Evolutionary conservation across 2,329 filamentous ascomycete species (phyloP).

Genomic region (Penicillium sp.): DNA sequence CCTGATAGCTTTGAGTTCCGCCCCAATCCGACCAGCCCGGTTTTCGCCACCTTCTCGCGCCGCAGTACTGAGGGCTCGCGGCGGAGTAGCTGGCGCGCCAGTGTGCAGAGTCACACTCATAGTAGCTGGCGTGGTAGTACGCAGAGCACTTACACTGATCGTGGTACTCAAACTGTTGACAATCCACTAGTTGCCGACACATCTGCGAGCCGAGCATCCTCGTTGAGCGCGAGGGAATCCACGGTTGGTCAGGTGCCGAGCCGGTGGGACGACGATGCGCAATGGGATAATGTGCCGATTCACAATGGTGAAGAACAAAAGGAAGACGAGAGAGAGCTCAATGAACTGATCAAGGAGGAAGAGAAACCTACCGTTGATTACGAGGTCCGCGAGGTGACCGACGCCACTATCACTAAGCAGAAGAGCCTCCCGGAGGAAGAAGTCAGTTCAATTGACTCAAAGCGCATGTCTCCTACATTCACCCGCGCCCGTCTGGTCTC

Average conservation of each 20-base stretch:
- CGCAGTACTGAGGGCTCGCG: conserved; percentile 64
- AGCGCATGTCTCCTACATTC: conserved; percentile 61
- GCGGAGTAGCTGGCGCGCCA: conserved; percentile 61
- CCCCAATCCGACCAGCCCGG: conserved; percentile 68
- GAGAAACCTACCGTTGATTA: conserved; percentile 15
- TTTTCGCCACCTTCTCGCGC: conserved; percentile 53
- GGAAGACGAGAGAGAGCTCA: conserved; percentile 5
- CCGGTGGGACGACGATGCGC: conserved; percentile 24
- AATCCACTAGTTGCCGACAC: conserved; percentile 25
- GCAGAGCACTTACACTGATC: conserved; percentile 56
- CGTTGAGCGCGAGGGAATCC: conserved; percentile 29
- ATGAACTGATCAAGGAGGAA: conserved; percentile 12
- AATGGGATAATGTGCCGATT: conserved; percentile 25
- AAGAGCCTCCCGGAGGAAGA: conserved; percentile 40
- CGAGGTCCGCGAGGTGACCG: conserved; percentile 45
- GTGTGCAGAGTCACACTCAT: conserved; percentile 59
- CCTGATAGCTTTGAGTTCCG: conserved; percentile 80
- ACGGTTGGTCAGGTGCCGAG: conserved; percentile 12
- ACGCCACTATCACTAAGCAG: conserved; percentile 47
- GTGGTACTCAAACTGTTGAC: conserved; percentile 65
- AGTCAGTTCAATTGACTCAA: conserved; percentile 46
- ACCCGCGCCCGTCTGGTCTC: conserved; percentile 75
- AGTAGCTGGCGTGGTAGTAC: conserved; percentile 68
- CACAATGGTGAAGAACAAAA: conserved; percentile 13
- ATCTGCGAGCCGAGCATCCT: conserved; percentile 33